Percentiles rank a stretch among this genome's conserved stretches.
Evolutionary conservation across 306 rosid genomes (phyloP).

Genomic region (Quercus dentata): DNA sequence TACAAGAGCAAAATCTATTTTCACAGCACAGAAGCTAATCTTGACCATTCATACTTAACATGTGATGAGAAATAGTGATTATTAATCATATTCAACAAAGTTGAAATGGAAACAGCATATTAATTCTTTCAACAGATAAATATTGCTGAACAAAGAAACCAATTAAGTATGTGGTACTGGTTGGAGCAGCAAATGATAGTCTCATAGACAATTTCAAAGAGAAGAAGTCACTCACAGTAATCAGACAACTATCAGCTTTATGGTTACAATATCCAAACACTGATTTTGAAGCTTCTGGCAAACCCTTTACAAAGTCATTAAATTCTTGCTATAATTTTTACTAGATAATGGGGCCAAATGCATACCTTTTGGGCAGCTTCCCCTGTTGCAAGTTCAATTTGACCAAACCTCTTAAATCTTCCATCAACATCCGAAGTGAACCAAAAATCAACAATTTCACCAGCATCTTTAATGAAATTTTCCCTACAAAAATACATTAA

Average conservation of each 20-base stretch:
- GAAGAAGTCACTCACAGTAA: no score
- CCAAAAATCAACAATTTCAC: slow-evolving; percentile 70
- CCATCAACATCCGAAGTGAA: slow-evolving; percentile 42
- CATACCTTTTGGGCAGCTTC: slow-evolving; percentile 61
- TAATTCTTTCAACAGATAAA: background rate
- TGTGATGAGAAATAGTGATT: background rate
- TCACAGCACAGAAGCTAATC: slow-evolving; percentile 45
- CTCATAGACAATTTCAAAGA: no score
- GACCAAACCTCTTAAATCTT: slow-evolving; percentile 70
- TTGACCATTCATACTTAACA: slow-evolving; percentile 57
- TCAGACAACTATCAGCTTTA: no score
- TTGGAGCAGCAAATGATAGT: no score
- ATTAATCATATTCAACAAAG: background rate
- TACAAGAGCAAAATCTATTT: slow-evolving; percentile 65
- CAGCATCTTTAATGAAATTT: slow-evolving; percentile 62
- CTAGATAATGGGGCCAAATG: background rate
- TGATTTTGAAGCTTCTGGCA: no score
- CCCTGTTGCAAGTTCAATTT: slow-evolving; percentile 65
- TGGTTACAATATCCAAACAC: no score
- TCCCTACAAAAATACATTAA: slow-evolving; percentile 31
- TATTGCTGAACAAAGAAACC: background rate
- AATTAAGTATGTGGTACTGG: no score
- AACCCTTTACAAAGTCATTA: background rate
- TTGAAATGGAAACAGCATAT: background rate
- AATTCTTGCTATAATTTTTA: background rate